phyloP scores from a whole-genome alignment of 495 filamentous ascomycete species.

The Physcia stellaris region DNA sequence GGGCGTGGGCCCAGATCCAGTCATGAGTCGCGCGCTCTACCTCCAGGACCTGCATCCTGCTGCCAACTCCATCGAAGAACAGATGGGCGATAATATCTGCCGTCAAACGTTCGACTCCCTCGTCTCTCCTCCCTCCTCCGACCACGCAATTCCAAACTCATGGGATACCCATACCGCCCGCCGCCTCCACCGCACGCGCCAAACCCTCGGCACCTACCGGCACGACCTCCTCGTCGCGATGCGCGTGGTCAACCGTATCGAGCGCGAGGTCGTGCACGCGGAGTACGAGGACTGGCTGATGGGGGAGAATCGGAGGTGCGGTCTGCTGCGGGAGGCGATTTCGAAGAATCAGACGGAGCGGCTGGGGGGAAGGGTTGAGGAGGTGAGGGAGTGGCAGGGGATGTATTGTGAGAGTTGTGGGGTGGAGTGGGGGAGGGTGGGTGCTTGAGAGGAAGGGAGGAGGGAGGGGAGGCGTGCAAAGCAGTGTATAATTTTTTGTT shows the following conservation, averaged over 20 bases:
- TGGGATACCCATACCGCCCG: too few relatives aligned
- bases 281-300: slow-evolving; percentile 89
- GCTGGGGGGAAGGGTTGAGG: neutral
- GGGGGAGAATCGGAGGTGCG: slow-evolving; percentile 45
- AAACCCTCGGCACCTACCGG: slow-evolving; percentile 71
- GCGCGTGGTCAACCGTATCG: slow-evolving; percentile 77
- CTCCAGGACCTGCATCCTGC: slow-evolving; percentile 68
- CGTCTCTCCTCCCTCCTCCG: too few relatives aligned
- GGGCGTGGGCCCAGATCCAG: slow-evolving; percentile 61
- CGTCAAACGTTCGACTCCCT: too few relatives aligned
- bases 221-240: slow-evolving; percentile 86
- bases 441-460: too few relatives aligned
- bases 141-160: too few relatives aligned
- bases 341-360: slow-evolving; percentile 1
- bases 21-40: slow-evolving; percentile 78
- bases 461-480: too few relatives aligned
- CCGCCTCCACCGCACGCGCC: slow-evolving; percentile 61
- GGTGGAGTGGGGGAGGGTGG: too few relatives aligned
- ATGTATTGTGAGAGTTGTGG: neutral
- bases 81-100: slow-evolving; percentile 24
- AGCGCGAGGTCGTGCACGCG: slow-evolving; percentile 64
- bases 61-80: slow-evolving; percentile 1
- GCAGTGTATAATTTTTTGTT: too few relatives aligned
- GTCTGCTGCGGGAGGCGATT: slow-evolving; percentile 4
- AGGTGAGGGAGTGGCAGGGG: neutral